Evolutionary conservation across 192 early-diverging fungal genomes (phyloP).

Genomic region (Backusella westeae): DNA sequence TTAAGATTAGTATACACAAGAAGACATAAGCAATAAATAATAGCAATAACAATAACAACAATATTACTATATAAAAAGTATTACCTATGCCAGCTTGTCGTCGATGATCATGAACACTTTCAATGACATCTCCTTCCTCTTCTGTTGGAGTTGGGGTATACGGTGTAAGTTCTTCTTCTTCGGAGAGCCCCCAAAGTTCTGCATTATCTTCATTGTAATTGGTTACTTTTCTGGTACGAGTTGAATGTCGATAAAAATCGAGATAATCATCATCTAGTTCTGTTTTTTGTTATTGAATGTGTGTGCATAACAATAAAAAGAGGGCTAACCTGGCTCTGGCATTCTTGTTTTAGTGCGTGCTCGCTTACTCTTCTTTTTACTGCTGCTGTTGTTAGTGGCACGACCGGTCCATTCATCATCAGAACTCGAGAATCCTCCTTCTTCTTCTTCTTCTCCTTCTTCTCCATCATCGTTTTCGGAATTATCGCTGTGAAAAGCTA

Average conservation of each 20-base stretch:
- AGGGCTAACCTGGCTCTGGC: background rate
- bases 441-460: background rate
- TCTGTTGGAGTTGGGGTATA: constrained; percentile 20
- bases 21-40: background rate
- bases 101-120: constrained; percentile 53
- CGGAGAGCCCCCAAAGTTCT: constrained; percentile 35
- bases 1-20: background rate
- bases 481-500: constrained; percentile 1
- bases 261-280: constrained; percentile 6
- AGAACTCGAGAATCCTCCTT: background rate
- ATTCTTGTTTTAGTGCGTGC: background rate
- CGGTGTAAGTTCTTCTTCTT: constrained; percentile 27
- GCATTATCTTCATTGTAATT: constrained; percentile 46
- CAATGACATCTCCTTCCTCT: constrained; percentile 57
- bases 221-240: constrained; percentile 28
- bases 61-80: constrained; percentile 4
- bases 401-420: background rate
- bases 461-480: background rate
- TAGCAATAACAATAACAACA: background rate
- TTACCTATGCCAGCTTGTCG: constrained; percentile 31
- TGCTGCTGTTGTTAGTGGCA: background rate
- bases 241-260: constrained; percentile 37
- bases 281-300: constrained; percentile 7
- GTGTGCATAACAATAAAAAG: background rate
- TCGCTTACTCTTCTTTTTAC: constrained; percentile 4